Conservation (phyloP, 2,329 filamentous ascomycete genomes). For the Alternaria dauci region DNA sequence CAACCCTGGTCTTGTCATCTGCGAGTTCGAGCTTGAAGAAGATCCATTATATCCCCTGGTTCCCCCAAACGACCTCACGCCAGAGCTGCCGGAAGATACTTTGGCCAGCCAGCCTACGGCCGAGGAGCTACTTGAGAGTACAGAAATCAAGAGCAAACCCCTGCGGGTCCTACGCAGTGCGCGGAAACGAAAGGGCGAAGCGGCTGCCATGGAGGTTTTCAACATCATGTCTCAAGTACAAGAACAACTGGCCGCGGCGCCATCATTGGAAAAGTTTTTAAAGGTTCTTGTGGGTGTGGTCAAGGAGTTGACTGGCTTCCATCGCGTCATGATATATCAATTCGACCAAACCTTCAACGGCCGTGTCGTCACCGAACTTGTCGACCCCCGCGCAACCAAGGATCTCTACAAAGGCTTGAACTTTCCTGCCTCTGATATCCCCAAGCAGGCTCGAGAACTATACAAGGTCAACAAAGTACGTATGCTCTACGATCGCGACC, state of each 20-base stretch:
- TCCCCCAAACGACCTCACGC: constrained; percentile 64
- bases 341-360: constrained; percentile 86
- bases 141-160: constrained; percentile 76
- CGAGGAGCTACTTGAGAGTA: constrained; percentile 79
- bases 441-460: constrained; percentile 83
- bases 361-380: constrained; percentile 84
- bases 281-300: constrained; percentile 85
- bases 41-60: constrained; percentile 74
- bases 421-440: constrained; percentile 88
- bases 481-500: constrained; percentile 83
- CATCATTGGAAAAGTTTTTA: constrained; percentile 74
- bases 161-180: constrained; percentile 79
- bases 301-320: constrained; percentile 89
- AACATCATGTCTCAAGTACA: constrained; percentile 93
- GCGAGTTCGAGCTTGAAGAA: constrained; percentile 88
- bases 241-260: constrained; percentile 79
- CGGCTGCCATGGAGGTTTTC: constrained; percentile 87
- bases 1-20: constrained; percentile 74
- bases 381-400: constrained; percentile 79
- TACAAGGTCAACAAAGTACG: constrained; percentile 92
- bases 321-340: constrained; percentile 92
- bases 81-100: constrained; percentile 75
- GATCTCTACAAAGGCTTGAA: constrained; percentile 88
- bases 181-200: constrained; percentile 77
- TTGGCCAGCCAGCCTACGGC: constrained; percentile 74